These are phyloP conservation scores for Pseudogymnoascus sp. DNA, from an alignment of 2,329 filamentous ascomycete genomes.

Conservation along the genomic window DNA sequence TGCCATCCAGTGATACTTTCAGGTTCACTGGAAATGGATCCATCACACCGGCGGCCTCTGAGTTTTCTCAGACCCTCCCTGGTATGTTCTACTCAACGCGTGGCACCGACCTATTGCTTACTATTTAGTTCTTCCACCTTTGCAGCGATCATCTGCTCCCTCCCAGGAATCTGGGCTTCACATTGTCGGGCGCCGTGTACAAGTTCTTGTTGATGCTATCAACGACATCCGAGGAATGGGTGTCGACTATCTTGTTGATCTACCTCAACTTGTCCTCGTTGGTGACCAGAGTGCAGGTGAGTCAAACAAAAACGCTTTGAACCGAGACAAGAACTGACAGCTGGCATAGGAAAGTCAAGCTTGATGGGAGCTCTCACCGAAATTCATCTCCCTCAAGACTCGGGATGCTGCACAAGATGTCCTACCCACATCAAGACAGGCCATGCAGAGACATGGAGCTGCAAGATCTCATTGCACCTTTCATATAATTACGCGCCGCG, in stretches of 20 bases:
- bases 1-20: background rate
- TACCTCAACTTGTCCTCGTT: constrained; percentile 76
- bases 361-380: constrained; percentile 57
- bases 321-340: background rate
- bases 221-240: constrained; percentile 65
- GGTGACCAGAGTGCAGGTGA: constrained; percentile 73
- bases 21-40: background rate
- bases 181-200: constrained; percentile 55
- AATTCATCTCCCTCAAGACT: constrained; percentile 63
- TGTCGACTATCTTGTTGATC: constrained; percentile 57
- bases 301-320: background rate
- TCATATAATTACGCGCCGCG: constrained; percentile 52
- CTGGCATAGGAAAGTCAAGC: constrained; percentile 56
- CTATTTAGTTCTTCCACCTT: background rate
- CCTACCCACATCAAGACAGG: constrained; percentile 66
- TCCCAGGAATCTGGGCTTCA: constrained; percentile 35
- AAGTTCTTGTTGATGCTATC: constrained; percentile 59
- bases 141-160: background rate
- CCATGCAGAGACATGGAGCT: constrained; percentile 55
- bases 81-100: background rate
- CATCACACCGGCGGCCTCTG: background rate
- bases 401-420: constrained; percentile 72
- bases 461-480: constrained; percentile 57
- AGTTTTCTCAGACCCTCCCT: constrained; percentile 4
- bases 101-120: background rate